phyloP scores from a whole-genome alignment of 2,329 filamentous ascomycete species.

The Botryotinia narcissicola region DNA sequence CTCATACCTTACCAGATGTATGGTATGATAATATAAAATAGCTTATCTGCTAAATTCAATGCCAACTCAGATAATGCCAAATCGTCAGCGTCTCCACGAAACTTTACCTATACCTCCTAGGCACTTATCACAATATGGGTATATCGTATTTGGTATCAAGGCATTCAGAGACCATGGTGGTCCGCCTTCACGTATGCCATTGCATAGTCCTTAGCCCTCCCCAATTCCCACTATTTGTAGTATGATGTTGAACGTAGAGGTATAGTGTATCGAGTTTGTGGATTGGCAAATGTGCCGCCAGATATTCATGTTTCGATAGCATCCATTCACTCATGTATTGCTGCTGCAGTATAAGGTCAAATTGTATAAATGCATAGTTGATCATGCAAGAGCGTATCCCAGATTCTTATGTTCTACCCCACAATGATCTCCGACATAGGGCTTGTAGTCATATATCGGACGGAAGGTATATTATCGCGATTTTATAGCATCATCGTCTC shows the following conservation, averaged over 20 bases:
- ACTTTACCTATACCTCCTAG: neutral
- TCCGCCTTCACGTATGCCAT: neutral
- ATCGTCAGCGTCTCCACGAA: neutral
- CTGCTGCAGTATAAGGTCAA: neutral
- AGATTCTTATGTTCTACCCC: constrained; percentile 8
- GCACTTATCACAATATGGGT: neutral
- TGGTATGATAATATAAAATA: neutral
- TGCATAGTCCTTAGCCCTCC: neutral
- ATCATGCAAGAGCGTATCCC: constrained; percentile 4
- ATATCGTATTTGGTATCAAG: neutral
- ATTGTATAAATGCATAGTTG: constrained; percentile 8
- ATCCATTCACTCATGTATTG: neutral
- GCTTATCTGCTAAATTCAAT: neutral
- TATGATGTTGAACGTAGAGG: neutral
- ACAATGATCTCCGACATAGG: constrained; percentile 15
- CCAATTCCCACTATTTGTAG: neutral
- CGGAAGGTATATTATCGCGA: constrained; percentile 12
- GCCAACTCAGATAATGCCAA: neutral
- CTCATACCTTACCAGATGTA: neutral
- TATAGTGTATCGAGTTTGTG: neutral
- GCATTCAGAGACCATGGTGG: neutral
- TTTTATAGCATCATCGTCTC: constrained; percentile 16
- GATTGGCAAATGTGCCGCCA: neutral
- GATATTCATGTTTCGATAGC: neutral
- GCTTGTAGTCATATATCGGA: constrained; percentile 15